Base-by-base conservation (phyloP, 2,329 filamentous ascomycete species). In the Aspergillus ruber region DNA sequence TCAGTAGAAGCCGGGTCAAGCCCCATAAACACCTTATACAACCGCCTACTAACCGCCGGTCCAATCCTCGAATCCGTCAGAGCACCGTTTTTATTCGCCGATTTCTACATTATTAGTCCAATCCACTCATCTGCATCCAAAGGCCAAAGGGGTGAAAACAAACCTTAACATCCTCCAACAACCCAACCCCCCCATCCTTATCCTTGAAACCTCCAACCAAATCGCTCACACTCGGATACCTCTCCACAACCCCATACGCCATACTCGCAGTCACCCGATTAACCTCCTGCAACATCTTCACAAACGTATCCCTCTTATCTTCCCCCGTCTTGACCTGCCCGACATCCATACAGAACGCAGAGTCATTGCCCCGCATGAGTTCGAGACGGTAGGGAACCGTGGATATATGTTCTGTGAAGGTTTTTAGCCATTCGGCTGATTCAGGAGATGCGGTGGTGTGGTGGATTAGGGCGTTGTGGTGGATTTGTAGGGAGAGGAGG, bases 401-500 rank as follows among this genome's bases (percentile, higher is more conserved):
- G 6, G 85, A 86, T 43, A 91, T 83, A 62, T 91, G 84, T 59
- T 90, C 84, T 0, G 88, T 91, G 58, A 90, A 88, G 29, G 79
- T 74, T 25, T 77, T 72, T 25, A 90, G 81, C 84, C 86, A 88
- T 56, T 84, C 78, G 2, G 85, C 84, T 1, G 85, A 86, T 58
- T 89, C 84, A 0, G 79, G 61, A 0, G 77, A 59, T 2, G 71
- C 67, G 12, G 65, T 67, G 1, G 84, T 87, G 62, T 91, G 85
- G 62, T 90, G 85, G 40, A 90, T 81, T 3, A 88, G 70, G 18
- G 79, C 79, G 4, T 73, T 71, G 64, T 90, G 82, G 20, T 78
- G 65, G 5, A 90, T 75, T 63, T 91, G 87, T 4, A 91, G 70
- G 13, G 79, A 74, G 9, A 91, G 71, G 3, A 90, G 71, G 4